Evolutionary conservation across 495 filamentous ascomycete genomes (phyloP), one percentile per base, ranked within the genome.

Genomic region (Pseudoneurospora amorphoporcata): DNA sequence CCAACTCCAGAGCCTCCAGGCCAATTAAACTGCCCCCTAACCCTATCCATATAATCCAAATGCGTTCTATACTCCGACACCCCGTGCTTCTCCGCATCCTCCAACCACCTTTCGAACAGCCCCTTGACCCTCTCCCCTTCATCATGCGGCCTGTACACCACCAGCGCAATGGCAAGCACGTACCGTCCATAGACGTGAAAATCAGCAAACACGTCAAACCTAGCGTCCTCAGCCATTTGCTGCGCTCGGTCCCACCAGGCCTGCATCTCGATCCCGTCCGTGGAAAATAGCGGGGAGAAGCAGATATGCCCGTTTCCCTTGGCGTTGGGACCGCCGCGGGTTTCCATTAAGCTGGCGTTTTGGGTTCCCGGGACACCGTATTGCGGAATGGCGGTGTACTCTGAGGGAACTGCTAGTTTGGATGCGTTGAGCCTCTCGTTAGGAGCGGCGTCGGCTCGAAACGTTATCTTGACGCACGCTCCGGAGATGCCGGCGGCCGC

Each of bases 11-110:
- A 23, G 23, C 23, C 8, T 12, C 45, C 45, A 40, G 75, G 76
- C n/a, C 37, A 19, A 4, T 23, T 37, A 35, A 41, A 43, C 19
- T 12, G 35, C 16, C 42, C 39, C 6, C 39, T 41, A 35, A 68
- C 45, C 72, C 40, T 65, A 73, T 78, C 79, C 79, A 81, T 82
- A 65, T 77, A 76, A 58, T 78, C 74, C 23, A 82, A 72, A 68
- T 82, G 81, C 9, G 79, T 73, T 12, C 79, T 74, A 65, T 82
- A 80, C 74, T 78, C 79, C 8, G 75, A 75, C 68, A 78, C 79
- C 3, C 81, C 77, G 14, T 75, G 43, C 42, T 69, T 72, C 68
- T 76, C 75, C 8, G 79, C 80, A 53, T 80, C 76, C 68, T 76
- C 58, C 37, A 82, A 45, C 32, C 80, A 9, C 77, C 75, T 14